Conservation (phyloP, 768 basidiomycete genomes). For the Mycena olivaceomarginata region DNA sequence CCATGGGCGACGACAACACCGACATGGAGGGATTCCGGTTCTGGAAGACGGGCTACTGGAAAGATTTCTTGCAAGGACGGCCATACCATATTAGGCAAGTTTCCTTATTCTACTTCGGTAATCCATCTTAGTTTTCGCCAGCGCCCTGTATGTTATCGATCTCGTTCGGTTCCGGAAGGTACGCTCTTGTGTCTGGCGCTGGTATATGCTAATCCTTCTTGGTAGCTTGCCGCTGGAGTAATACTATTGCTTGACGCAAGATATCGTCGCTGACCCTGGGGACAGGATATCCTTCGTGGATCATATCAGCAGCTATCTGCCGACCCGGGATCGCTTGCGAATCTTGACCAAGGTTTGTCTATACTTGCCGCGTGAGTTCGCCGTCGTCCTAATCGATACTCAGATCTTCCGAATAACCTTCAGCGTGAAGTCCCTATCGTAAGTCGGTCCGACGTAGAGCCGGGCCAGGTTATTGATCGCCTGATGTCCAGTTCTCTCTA, state of each 20-base stretch:
- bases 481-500: slow-evolving; percentile 81
- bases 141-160: slow-evolving; percentile 97
- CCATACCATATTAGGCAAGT: slow-evolving; percentile 97
- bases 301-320: slow-evolving; percentile 96
- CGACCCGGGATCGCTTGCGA: slow-evolving; percentile 95
- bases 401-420: slow-evolving; percentile 97
- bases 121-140: slow-evolving; percentile 53
- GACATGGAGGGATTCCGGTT: slow-evolving; percentile 99
- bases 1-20: slow-evolving; percentile 96
- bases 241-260: slow-evolving; percentile 34
- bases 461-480: slow-evolving; percentile 14
- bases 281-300: slow-evolving; percentile 89
- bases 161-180: slow-evolving; percentile 96
- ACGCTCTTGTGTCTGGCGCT: slow-evolving; percentile 39
- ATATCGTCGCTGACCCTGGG: slow-evolving; percentile 7
- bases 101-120: neutral
- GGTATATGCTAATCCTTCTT: slow-evolving; percentile 22
- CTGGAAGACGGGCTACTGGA: slow-evolving; percentile 99
- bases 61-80: slow-evolving; percentile 85
- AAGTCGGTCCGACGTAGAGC: slow-evolving; percentile 55
- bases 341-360: slow-evolving; percentile 90
- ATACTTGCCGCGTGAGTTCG: neutral
- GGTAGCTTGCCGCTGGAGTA: slow-evolving; percentile 73
- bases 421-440: slow-evolving; percentile 96
- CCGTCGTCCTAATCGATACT: slow-evolving; percentile 1